Conservation (phyloP, 108 stramenopile species). For the Nitzschia sp. region DNA sequence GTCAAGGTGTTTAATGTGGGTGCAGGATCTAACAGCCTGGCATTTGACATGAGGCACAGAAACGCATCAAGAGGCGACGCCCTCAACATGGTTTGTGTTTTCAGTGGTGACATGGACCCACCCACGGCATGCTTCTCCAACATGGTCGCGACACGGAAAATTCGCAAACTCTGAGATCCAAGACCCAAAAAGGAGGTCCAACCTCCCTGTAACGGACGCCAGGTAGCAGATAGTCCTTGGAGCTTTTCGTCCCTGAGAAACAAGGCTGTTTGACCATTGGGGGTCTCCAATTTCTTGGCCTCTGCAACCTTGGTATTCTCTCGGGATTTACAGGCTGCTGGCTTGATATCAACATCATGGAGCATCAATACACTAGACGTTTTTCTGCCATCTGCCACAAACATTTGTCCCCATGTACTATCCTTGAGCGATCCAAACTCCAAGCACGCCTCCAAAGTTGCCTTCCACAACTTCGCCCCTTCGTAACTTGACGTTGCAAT, state of each 20-base stretch:
- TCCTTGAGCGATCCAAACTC: slow-evolving; percentile 30
- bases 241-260: slow-evolving; percentile 21
- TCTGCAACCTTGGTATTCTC: background rate
- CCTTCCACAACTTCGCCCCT: slow-evolving; percentile 58
- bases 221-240: slow-evolving; percentile 31
- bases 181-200: slow-evolving; percentile 53
- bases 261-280: slow-evolving; percentile 16
- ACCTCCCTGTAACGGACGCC: slow-evolving; percentile 75
- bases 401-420: slow-evolving; percentile 53
- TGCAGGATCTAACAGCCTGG: slow-evolving; percentile 35
- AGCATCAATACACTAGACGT: slow-evolving; percentile 34
- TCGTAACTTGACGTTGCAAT: slow-evolving; percentile 59
- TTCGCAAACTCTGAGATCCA: slow-evolving; percentile 66
- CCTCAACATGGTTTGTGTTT: slow-evolving; percentile 67
- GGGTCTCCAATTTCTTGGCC: background rate
- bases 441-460: slow-evolving; percentile 51
- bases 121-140: slow-evolving; percentile 3
- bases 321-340: background rate
- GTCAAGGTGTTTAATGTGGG: slow-evolving; percentile 3
- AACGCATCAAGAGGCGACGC: slow-evolving; percentile 77
- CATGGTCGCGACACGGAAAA: slow-evolving; percentile 61
- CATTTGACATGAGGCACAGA: slow-evolving; percentile 79
- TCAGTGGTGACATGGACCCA: slow-evolving; percentile 46
- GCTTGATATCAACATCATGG: slow-evolving; percentile 9
- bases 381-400: slow-evolving; percentile 45